Evolutionary conservation across 768 basidiomycete species (phyloP).

Genomic region (Coprinellus micaceus): DNA sequence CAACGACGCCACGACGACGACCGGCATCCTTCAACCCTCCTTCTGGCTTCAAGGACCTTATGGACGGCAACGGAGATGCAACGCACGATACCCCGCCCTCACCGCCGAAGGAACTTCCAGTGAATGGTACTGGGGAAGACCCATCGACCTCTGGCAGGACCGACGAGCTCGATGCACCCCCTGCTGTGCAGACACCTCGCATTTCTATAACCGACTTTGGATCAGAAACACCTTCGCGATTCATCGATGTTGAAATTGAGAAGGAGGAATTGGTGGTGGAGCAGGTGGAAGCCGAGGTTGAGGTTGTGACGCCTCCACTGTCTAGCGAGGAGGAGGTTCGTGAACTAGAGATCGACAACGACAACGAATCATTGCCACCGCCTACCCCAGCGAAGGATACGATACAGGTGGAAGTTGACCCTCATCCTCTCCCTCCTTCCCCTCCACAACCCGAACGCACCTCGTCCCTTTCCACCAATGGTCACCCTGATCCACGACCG

Average conservation of each 20-base stretch:
- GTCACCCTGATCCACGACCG: slow-evolving; percentile 17
- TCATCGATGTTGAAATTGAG: not conserved
- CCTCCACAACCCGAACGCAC: slow-evolving; percentile 2
- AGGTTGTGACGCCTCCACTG: not conserved
- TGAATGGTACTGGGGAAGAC: not conserved
- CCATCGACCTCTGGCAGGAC: not conserved
- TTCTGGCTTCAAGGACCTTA: not conserved
- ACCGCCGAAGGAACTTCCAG: not conserved
- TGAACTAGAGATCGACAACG: not conserved
- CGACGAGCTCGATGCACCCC: not conserved
- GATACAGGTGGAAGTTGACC: not conserved
- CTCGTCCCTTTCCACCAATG: not conserved
- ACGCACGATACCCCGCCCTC: not conserved
- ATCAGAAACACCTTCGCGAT: not conserved
- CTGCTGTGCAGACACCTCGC: not conserved
- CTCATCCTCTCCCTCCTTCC: not conserved
- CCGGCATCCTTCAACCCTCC: not conserved
- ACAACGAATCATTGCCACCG: not conserved
- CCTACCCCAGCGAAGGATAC: not conserved
- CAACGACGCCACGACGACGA: not conserved
- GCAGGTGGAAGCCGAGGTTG: not conserved
- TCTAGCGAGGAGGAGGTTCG: not conserved
- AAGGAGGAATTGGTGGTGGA: not conserved
- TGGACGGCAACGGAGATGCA: slow-evolving; percentile 5
- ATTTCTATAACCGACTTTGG: not conserved